Percentiles rank a stretch among this genome's conserved stretches.
phyloP scores from a whole-genome alignment of 768 basidiomycete species.

The Boletus subparvulus region DNA sequence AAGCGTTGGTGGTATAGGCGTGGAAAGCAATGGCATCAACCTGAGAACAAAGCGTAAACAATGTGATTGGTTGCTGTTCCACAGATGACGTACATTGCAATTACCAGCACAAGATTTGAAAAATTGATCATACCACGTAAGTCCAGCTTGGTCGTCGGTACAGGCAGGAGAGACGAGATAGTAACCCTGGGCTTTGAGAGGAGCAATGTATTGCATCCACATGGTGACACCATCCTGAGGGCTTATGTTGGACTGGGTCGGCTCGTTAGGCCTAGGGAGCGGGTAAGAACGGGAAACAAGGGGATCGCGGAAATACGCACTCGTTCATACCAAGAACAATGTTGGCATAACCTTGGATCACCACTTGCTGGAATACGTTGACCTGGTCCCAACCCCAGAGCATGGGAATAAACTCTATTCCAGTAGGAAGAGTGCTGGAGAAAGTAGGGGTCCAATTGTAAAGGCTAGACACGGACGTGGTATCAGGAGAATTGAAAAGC shows the following conservation, averaged over 20 bases:
- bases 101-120: slow-evolving; percentile 41
- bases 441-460: slow-evolving; percentile 65
- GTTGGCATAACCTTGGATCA: slow-evolving; percentile 51
- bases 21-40: slow-evolving; percentile 61
- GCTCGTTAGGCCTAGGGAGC: slow-evolving; percentile 60
- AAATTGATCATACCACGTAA: slow-evolving; percentile 40
- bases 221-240: slow-evolving; percentile 47
- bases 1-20: slow-evolving; percentile 57
- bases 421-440: slow-evolving; percentile 36
- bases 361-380: slow-evolving; percentile 42
- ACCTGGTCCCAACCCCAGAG: slow-evolving; percentile 61
- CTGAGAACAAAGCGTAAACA: slow-evolving; percentile 33
- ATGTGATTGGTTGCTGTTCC: not conserved
- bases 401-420: slow-evolving; percentile 58
- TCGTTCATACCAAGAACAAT: slow-evolving; percentile 69
- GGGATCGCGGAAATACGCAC: slow-evolving; percentile 39
- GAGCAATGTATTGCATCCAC: slow-evolving; percentile 63
- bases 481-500: not conserved
- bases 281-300: slow-evolving; percentile 4
- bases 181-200: slow-evolving; percentile 57
- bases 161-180: slow-evolving; percentile 62
- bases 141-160: slow-evolving; percentile 58
- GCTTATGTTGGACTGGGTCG: slow-evolving; percentile 58
- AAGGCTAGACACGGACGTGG: slow-evolving; percentile 31
- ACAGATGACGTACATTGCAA: slow-evolving; percentile 47